Base-by-base conservation (phyloP, 345 rosid genomes). In the Arabidopsis arenosa region DNA sequence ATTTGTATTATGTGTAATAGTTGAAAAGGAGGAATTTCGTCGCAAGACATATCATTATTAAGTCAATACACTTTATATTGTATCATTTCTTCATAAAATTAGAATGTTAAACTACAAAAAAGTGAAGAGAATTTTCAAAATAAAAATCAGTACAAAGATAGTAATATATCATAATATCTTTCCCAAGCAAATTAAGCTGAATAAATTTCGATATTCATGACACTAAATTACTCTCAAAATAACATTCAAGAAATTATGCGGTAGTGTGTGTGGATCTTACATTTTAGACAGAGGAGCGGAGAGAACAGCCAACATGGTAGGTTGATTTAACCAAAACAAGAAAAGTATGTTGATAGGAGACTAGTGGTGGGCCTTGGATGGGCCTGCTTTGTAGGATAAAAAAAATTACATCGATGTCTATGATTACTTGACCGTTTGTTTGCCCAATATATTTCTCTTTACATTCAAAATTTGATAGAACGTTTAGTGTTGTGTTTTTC, bases 311-410 rank as follows among this genome's bases (percentile, higher is more conserved):
- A 75, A 17, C 68, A 32, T 67, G 47, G 73, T 57, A 30, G 36
- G 73, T 75, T 60, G 62, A 67, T 67, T 66, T 60, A 39, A 58
- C 62, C 68, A 67, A 67, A 75, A 17, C 36, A 75, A 59, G 79
- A 67, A 75, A 51, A 39, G 26, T 13, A 17, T 40, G 12, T 63
- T 53, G 63, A 53, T 63, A 40, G 23, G 36, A 66, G 73, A 14
- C 44, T 59, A 51, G 54, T 61, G 68, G 61, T 75, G 74, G 79
- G 79, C 63, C 79, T 68, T 40, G 11, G 21, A 60, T 68, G 79
- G 79, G 69, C 73, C 69, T 68, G 18, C 47, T 72, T 49, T 4
- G n/a, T 21, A 45, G 7, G 13, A 17, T 36, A 39, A 14, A 10
- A 43, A 18, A 18, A 0, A 5, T 55, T 30, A 28, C 30, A 26